Conservation (phyloP, 2,329 filamentous ascomycete species). For the Trichoderma atrobrunneum region DNA sequence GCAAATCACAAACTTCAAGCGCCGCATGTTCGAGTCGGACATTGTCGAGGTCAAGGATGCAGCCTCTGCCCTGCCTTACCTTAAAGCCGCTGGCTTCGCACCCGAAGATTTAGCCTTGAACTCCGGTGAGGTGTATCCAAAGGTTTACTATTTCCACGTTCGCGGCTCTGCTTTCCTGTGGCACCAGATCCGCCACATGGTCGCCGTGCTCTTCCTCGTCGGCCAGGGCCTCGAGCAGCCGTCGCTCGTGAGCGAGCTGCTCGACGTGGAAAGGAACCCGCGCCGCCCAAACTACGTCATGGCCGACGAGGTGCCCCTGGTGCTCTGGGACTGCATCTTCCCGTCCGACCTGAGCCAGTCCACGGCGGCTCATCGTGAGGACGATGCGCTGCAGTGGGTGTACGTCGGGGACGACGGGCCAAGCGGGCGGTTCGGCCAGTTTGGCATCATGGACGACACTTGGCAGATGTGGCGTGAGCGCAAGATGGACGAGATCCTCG, state of each 20-base stretch:
- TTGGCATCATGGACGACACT: slow-evolving; percentile 67
- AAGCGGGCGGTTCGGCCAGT: slow-evolving; percentile 59
- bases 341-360: slow-evolving; percentile 46
- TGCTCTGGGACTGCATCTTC: slow-evolving; percentile 95
- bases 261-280: slow-evolving; percentile 70
- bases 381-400: slow-evolving; percentile 71
- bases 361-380: slow-evolving; percentile 34
- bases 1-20: slow-evolving; percentile 79
- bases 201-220: slow-evolving; percentile 86
- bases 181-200: slow-evolving; percentile 97
- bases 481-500: slow-evolving; percentile 88
- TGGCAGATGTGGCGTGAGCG: slow-evolving; percentile 81
- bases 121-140: slow-evolving; percentile 41
- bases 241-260: slow-evolving; percentile 66
- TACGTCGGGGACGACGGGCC: slow-evolving; percentile 67
- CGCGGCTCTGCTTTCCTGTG: slow-evolving; percentile 92
- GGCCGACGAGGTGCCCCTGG: slow-evolving; percentile 84
- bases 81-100: slow-evolving; percentile 41
- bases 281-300: slow-evolving; percentile 84
- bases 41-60: slow-evolving; percentile 66
- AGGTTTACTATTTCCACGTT: slow-evolving; percentile 84
- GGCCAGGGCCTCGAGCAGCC: slow-evolving; percentile 83
- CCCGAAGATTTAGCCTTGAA: slow-evolving; percentile 22
- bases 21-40: slow-evolving; percentile 75
- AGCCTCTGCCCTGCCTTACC: slow-evolving; percentile 54